These are phyloP conservation scores for Penicillium italicum DNA, from an alignment of 2,329 filamentous ascomycete species.

Conservation along the genomic window DNA sequence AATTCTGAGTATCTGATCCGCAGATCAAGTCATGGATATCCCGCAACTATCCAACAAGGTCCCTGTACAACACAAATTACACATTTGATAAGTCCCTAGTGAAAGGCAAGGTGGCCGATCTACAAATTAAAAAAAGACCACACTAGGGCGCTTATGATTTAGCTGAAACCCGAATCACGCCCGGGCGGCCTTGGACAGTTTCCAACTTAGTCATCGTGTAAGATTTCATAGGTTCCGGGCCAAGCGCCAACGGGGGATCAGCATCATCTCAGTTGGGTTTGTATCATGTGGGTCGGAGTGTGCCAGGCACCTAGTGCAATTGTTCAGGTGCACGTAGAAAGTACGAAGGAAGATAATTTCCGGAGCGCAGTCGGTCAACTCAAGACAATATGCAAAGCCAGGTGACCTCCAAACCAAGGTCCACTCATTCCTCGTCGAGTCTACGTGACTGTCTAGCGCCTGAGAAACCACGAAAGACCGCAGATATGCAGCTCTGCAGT, in stretches of 20 bases:
- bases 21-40: not conserved
- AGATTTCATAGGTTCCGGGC: not conserved
- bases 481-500: not conserved
- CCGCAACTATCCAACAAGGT: not conserved
- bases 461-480: not conserved
- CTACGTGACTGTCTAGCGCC: constrained; percentile 3
- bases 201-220: not conserved
- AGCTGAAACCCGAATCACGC: not conserved
- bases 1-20: not conserved
- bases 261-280: not conserved
- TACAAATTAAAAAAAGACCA: not conserved
- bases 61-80: not conserved
- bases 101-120: not conserved
- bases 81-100: not conserved
- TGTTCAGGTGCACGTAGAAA: not conserved
- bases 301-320: not conserved
- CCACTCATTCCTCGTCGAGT: not conserved
- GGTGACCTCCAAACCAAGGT: not conserved
- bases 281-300: not conserved
- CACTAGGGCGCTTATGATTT: constrained; percentile 1
- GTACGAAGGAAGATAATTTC: not conserved
- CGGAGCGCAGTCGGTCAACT: not conserved
- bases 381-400: not conserved
- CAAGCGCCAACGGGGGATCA: not conserved
- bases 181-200: not conserved